Evolutionary conservation across 2,329 filamentous ascomycete species (phyloP).

Genomic region (Talaromyces islandicus): DNA sequence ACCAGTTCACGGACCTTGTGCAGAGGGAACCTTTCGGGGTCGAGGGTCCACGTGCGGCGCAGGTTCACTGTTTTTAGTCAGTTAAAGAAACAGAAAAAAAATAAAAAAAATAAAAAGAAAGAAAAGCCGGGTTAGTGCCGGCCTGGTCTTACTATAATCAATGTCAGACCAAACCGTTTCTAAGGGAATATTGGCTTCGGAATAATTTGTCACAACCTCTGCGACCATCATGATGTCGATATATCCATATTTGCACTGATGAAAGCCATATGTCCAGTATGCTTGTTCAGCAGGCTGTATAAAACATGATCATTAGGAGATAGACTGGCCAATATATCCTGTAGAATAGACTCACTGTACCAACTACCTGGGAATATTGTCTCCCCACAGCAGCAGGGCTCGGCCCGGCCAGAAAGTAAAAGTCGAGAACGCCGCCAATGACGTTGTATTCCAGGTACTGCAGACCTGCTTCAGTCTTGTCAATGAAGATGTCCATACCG

Average conservation of each 20-base stretch:
- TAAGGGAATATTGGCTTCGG: slow-evolving; percentile 33
- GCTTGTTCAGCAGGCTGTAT: slow-evolving; percentile 64
- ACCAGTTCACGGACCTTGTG: slow-evolving; percentile 58
- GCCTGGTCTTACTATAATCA: slow-evolving; percentile 34
- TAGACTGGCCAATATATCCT: neutral
- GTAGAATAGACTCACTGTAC: slow-evolving; percentile 14
- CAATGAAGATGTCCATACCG: slow-evolving; percentile 71
- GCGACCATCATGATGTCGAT: slow-evolving; percentile 42
- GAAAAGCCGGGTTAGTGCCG: neutral
- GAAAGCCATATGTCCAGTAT: slow-evolving; percentile 68
- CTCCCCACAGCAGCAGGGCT: slow-evolving; percentile 52
- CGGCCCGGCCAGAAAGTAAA: slow-evolving; percentile 60
- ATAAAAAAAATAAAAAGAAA: too few species aligned
- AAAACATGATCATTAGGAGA: neutral
- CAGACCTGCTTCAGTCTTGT: slow-evolving; percentile 50
- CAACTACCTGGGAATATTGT: slow-evolving; percentile 54
- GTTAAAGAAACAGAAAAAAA: neutral
- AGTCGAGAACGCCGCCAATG: slow-evolving; percentile 69
- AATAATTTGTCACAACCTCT: slow-evolving; percentile 40
- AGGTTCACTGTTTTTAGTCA: slow-evolving; percentile 8
- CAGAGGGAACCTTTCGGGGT: slow-evolving; percentile 34
- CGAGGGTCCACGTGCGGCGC: slow-evolving; percentile 34
- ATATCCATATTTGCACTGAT: slow-evolving; percentile 62
- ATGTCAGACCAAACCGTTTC: slow-evolving; percentile 43
- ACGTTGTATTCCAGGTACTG: slow-evolving; percentile 77